phyloP scores from a whole-genome alignment of 495 filamentous ascomycete genomes.

The Acidomyces sp. region DNA sequence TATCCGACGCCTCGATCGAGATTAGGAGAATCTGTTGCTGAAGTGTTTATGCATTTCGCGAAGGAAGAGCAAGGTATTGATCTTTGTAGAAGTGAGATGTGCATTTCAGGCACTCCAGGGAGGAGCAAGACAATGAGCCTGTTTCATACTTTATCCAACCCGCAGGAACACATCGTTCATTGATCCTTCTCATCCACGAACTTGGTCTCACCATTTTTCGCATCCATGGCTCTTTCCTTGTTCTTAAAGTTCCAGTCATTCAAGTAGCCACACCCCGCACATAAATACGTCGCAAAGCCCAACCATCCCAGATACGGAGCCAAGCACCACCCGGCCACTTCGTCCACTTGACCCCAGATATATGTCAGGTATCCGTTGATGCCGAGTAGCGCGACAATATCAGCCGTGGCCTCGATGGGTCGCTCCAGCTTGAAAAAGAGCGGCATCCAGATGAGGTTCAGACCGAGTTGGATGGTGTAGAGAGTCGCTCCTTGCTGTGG shows the following conservation, averaged over 20 bases:
- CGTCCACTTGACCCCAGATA: conserved; percentile 61
- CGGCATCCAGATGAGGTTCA: conserved; percentile 88
- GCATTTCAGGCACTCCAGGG: too few species aligned
- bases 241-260: conserved; percentile 57
- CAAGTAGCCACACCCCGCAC: conserved; percentile 54
- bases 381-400: conserved; percentile 60
- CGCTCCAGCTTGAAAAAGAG: conserved; percentile 67
- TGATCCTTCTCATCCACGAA: conserved; percentile 32
- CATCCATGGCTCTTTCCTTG: conserved; percentile 27
- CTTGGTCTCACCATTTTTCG: conserved; percentile 24
- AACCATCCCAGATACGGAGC: conserved; percentile 74
- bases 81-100: too few species aligned
- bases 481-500: conserved; percentile 51
- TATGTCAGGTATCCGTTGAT: conserved; percentile 56
- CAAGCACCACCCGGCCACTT: conserved; percentile 55
- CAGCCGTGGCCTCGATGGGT: conserved; percentile 58
- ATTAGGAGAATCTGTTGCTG: too few species aligned
- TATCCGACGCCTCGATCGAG: too few species aligned
- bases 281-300: conserved; percentile 70
- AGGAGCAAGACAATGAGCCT: too few species aligned
- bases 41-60: too few species aligned
- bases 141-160: too few species aligned
- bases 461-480: conserved; percentile 68
- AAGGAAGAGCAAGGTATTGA: too few species aligned
- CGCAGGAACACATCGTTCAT: too few species aligned